Evolutionary conservation across 306 rosid species (phyloP).

Genomic region (Sicyos baderoa): DNA sequence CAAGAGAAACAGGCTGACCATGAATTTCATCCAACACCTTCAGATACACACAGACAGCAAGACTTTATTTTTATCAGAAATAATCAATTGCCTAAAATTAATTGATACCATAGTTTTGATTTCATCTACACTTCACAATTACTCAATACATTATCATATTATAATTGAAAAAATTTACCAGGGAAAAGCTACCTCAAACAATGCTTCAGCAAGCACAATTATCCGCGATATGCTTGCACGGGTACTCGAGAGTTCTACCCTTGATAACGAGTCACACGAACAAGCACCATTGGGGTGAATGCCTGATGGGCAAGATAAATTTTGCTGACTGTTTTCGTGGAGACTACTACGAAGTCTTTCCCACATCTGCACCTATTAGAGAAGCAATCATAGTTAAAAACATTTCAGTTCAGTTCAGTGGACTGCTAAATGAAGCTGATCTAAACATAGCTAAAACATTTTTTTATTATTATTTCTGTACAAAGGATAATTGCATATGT

Average conservation of each 20-base stretch:
- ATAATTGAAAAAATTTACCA: neutral
- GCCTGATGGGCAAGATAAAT: constrained; percentile 71
- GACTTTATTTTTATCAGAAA: neutral
- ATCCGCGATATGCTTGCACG: constrained; percentile 95
- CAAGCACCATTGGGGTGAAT: constrained; percentile 80
- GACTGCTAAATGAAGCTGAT: constrained; percentile 2
- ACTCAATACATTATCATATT: neutral
- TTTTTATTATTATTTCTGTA: neutral
- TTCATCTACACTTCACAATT: neutral
- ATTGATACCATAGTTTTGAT: neutral
- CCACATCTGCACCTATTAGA: constrained; percentile 53
- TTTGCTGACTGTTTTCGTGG: constrained; percentile 54
- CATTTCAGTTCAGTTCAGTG: constrained; percentile 1
- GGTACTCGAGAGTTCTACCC: constrained; percentile 67
- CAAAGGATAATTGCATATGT: neutral
- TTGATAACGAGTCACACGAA: constrained; percentile 59
- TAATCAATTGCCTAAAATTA: neutral
- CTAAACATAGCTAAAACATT: neutral
- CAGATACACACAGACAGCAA: too few species aligned
- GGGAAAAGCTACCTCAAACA: constrained; percentile 58
- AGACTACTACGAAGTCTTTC: constrained; percentile 86
- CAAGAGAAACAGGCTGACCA: constrained; percentile 70
- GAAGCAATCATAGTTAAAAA: constrained; percentile 24
- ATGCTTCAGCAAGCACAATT: constrained; percentile 93
- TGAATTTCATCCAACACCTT: constrained; percentile 98